Evolutionary conservation across 331 rosid species (phyloP).

Genomic region (Cydonia oblonga): DNA sequence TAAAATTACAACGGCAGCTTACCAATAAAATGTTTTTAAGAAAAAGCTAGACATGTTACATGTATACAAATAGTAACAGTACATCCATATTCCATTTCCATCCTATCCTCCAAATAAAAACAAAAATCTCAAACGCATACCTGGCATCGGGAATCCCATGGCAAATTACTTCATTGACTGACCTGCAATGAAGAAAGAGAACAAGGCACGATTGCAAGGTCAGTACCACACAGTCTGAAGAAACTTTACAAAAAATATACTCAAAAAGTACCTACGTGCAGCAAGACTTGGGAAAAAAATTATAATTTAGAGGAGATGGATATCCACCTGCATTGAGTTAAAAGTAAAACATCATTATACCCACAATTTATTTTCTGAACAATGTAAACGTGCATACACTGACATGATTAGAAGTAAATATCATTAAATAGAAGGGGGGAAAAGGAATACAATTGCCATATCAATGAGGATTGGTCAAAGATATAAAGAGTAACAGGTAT

Average conservation of each 20-base stretch:
- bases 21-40: not conserved
- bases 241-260: conserved; percentile 11
- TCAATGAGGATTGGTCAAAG: no score
- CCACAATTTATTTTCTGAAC: not conserved
- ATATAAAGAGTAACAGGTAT: no score
- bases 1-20: no score
- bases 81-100: not conserved
- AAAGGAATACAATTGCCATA: no score
- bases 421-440: no score
- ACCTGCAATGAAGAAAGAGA: conserved; percentile 40
- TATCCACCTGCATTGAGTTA: conserved; percentile 61
- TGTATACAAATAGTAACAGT: not conserved
- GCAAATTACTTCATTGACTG: conserved; percentile 94
- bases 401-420: no score
- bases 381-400: no score
- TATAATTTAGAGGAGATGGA: conserved; percentile 87
- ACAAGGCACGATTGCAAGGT: conserved; percentile 5
- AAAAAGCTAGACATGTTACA: not conserved
- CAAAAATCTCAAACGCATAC: conserved; percentile 17
- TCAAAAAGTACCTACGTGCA: conserved; percentile 88
- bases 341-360: conserved; percentile 1
- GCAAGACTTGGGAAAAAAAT: conserved; percentile 27
- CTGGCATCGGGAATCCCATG: conserved; percentile 99
- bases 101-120: not conserved
- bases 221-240: conserved; percentile 6